phyloP scores from a whole-genome alignment of 2,329 filamentous ascomycete species.

The Chaetomium strumarium region DNA sequence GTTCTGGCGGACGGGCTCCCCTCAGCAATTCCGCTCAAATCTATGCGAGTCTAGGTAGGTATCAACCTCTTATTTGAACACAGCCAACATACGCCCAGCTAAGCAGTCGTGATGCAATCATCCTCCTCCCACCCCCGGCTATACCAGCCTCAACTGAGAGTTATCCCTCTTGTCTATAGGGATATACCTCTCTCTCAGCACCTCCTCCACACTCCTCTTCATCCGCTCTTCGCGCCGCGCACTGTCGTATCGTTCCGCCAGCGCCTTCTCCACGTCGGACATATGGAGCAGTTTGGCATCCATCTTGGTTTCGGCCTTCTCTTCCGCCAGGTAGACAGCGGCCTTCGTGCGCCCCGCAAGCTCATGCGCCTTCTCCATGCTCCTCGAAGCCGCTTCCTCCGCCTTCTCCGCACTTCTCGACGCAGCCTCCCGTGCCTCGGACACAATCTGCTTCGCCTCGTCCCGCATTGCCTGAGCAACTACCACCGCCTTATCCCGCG shows the following conservation, averaged over 20 bases:
- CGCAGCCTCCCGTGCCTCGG: constrained; percentile 25
- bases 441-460: constrained; percentile 31
- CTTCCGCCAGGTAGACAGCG: constrained; percentile 32
- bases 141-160: constrained; percentile 35
- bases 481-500: constrained; percentile 20
- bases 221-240: constrained; percentile 33
- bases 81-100: not conserved
- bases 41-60: not conserved
- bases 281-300: constrained; percentile 26
- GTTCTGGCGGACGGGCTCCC: too few relatives aligned
- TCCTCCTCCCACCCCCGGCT: not conserved
- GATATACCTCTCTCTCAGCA: constrained; percentile 50
- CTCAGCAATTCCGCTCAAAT: too few relatives aligned
- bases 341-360: constrained; percentile 35
- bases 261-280: constrained; percentile 43
- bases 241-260: constrained; percentile 45
- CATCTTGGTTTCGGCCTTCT: constrained; percentile 29
- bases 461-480: constrained; percentile 25
- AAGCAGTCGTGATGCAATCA: not conserved
- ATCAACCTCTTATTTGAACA: not conserved
- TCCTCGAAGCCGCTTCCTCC: constrained; percentile 36
- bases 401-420: constrained; percentile 33
- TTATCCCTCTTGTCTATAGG: constrained; percentile 43
- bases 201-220: constrained; percentile 47
- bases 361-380: constrained; percentile 38